These are phyloP conservation scores for Chaetomium globosum DNA, from an alignment of 2,329 filamentous ascomycete genomes.

Conservation along the genomic window DNA sequence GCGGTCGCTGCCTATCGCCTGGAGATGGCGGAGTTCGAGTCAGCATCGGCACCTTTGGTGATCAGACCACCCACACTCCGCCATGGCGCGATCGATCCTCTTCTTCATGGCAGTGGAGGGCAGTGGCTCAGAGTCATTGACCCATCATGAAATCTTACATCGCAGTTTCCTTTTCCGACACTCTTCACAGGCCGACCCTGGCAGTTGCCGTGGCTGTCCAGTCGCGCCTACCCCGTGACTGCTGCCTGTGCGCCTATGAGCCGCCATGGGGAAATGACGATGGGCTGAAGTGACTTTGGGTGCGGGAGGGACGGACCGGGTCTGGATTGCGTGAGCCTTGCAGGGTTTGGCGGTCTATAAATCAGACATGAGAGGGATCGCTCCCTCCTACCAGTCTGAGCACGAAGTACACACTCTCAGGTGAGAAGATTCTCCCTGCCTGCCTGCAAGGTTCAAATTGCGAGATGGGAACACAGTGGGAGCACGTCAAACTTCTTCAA, in stretches of 20 bases:
- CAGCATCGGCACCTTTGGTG: constrained; percentile 12
- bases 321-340: constrained; percentile 6
- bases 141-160: constrained; percentile 29
- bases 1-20: constrained; percentile 35
- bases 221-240: constrained; percentile 20
- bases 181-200: constrained; percentile 36
- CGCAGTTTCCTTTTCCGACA: constrained; percentile 37
- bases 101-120: background rate
- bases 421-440: too few relatives aligned
- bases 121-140: background rate
- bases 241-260: constrained; percentile 29
- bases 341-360: constrained; percentile 24
- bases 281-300: background rate
- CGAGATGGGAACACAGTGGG: background rate
- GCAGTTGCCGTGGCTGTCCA: constrained; percentile 33
- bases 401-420: too few relatives aligned
- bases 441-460: background rate
- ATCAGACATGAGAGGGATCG: constrained; percentile 23
- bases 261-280: constrained; percentile 29
- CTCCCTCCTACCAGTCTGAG: background rate
- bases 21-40: constrained; percentile 12
- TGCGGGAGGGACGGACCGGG: constrained; percentile 22
- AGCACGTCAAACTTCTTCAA: background rate
- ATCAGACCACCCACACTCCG: background rate
- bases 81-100: background rate